phyloP scores from a whole-genome alignment of 208 protist species.

The Leishmania braziliensis region DNA sequence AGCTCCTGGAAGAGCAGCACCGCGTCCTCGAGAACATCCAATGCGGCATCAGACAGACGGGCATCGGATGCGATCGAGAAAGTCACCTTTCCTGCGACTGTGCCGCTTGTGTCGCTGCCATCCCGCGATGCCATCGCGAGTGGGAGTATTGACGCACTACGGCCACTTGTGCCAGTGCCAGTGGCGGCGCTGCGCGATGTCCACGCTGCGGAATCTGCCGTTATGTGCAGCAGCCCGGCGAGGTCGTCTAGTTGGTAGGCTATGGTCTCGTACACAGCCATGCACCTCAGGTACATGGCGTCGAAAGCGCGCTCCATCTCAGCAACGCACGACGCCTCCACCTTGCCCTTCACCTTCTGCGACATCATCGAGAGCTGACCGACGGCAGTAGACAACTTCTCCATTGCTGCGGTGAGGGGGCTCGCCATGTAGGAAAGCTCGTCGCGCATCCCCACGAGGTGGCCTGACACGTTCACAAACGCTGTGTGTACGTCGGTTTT shows the following conservation, averaged over 20 bases:
- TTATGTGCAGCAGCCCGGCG: constrained; percentile 26
- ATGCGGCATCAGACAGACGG: constrained; percentile 10
- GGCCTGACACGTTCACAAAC: constrained; percentile 74
- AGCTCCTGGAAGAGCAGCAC: constrained; percentile 37
- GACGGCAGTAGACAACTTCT: constrained; percentile 48
- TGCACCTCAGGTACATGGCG: constrained; percentile 43
- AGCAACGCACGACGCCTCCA: constrained; percentile 49
- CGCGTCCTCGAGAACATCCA: constrained; percentile 31
- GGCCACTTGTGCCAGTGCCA: not conserved
- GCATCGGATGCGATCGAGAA: constrained; percentile 12
- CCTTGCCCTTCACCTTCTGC: constrained; percentile 39
- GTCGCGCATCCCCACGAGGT: constrained; percentile 74
- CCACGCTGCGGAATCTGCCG: not conserved
- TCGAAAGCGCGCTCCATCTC: constrained; percentile 75
- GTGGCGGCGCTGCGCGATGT: not conserved
- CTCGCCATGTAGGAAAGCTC: constrained; percentile 72
- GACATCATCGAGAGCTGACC: constrained; percentile 42
- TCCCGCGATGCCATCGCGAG: not conserved
- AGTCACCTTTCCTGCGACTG: not conserved
- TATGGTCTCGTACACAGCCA: constrained; percentile 73
- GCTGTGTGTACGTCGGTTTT: constrained; percentile 80
- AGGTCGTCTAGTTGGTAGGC: constrained; percentile 45
- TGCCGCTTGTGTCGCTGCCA: not conserved
- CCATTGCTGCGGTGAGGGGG: constrained; percentile 50
- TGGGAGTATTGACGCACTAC: not conserved